Base-by-base conservation (phyloP, 768 basidiomycete genomes). In the Peribolospora baueri region DNA sequence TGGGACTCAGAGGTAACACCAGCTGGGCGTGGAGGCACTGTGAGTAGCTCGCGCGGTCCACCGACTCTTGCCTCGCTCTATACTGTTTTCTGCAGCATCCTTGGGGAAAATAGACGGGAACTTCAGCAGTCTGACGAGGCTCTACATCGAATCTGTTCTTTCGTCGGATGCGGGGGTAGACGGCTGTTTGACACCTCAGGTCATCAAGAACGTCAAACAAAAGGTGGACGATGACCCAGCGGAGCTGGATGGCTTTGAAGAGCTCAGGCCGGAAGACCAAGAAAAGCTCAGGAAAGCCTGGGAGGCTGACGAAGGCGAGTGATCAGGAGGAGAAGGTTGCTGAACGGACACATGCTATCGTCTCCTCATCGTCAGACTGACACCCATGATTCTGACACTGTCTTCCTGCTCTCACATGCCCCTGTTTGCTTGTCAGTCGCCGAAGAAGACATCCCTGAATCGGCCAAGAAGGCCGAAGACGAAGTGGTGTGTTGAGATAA, bases 161-260 rank as follows among this genome's bases (percentile, higher is more conserved):
- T 25, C 25, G 25, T 25, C 25, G 25, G 25, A 25, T 25, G 25
- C 25, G 25, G 25, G 25, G 25, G 25, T 25, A 25, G 25, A 25
- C 25, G 25, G 25, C 25, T 90, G 87, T 64, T 73, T 75, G 5
- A 86, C 85, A 0, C 48, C 71, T 14, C 77, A 74, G 62, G 76
- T 87, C 51, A 61, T 91, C 41, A 64, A 63, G 25, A 88, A 86
- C 64, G 71, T 83, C 67, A 82, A 86, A 68, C 71, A 71, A 9
- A 66, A 70, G 3, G 74, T 81, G 58, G 70, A 72, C 2, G 71
- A 71, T 13, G 55, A 54, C 4, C 70, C 77, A 0, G 71, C 74
- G 7, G 84, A 88, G 0, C 69, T 91, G 43, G 88, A 95, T 64
- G 88, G 88, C 14, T 91, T 74, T 66, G 83, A 86, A 14, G 80